phyloP scores from a whole-genome alignment of 305 asterid species.

The Fraxinus velutina region DNA sequence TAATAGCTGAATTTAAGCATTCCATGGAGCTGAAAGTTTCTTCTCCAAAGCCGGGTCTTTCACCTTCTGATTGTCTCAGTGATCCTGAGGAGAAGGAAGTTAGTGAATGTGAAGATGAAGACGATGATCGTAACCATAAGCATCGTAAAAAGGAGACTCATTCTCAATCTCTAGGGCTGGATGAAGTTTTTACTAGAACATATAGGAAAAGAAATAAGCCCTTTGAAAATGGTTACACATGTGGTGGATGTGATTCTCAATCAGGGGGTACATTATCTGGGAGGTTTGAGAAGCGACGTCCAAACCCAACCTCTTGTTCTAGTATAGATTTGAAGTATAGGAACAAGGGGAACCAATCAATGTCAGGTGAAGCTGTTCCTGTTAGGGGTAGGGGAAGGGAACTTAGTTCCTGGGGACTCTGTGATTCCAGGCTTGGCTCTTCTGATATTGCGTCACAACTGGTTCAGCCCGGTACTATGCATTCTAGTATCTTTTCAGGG shows the following conservation, averaged over 20 bases:
- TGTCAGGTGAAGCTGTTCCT: constrained; percentile 43
- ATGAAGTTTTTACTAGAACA: constrained; percentile 54
- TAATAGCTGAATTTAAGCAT: constrained; percentile 16
- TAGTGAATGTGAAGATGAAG: constrained; percentile 96
- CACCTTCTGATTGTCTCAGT: constrained; percentile 58
- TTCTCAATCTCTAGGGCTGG: constrained; percentile 68
- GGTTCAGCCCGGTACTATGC: constrained; percentile 63
- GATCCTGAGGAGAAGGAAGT: constrained; percentile 86
- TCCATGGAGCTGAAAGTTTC: constrained; percentile 73
- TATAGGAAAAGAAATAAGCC: constrained; percentile 69
- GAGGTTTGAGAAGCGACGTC: constrained; percentile 63
- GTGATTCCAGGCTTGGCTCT: constrained; percentile 67
- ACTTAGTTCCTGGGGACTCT: constrained; percentile 59
- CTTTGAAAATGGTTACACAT: constrained; percentile 60
- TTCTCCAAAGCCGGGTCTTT: constrained; percentile 55
- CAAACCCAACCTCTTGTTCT: constrained; percentile 48
- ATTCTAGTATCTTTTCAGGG: constrained; percentile 64
- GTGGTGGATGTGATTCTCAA: constrained; percentile 54
- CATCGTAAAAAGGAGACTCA: constrained; percentile 77
- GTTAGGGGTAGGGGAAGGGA: constrained; percentile 79
- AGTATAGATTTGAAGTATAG: constrained; percentile 58
- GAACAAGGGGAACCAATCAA: constrained; percentile 26
- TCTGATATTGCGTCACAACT: constrained; percentile 66
- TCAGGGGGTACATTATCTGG: constrained; percentile 41
- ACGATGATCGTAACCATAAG: constrained; percentile 98